Evolutionary conservation across 305 asterid genomes (phyloP).

Genomic region (Solanum hybrid): DNA sequence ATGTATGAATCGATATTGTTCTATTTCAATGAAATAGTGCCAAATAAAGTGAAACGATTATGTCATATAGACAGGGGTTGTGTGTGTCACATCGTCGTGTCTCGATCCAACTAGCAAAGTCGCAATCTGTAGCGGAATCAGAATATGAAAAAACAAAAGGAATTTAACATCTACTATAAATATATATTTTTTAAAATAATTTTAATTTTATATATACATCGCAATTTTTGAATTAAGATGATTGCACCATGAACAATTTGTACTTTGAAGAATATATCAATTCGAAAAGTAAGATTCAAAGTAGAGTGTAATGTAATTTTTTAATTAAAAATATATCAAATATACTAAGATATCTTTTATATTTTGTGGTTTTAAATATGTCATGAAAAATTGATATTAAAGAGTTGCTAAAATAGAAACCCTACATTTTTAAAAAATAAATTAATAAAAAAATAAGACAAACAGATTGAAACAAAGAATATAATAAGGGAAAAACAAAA

Average conservation of each 20-base stretch:
- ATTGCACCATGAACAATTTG: not conserved
- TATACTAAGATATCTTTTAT: too few species aligned
- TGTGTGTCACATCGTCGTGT: not conserved
- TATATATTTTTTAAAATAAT: too few species aligned
- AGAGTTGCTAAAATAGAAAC: not conserved
- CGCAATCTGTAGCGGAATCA: not conserved
- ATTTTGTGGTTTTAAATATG: too few species aligned
- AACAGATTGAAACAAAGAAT: too few species aligned
- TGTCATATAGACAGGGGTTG: too few species aligned
- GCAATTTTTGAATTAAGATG: too few species aligned
- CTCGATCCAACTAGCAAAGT: not conserved
- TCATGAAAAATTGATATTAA: not conserved
- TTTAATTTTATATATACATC: too few species aligned
- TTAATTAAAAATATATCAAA: too few species aligned
- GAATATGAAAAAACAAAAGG: not conserved
- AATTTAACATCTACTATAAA: not conserved
- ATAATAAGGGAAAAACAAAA: accelerated
- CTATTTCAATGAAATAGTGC: not conserved
- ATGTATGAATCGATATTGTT: not conserved
- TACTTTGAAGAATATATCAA: not conserved
- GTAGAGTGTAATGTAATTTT: not conserved
- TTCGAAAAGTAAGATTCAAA: not conserved
- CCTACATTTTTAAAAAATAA: too few species aligned
- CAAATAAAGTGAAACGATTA: not conserved
- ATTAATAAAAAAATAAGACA: not conserved